A percentile compares a stretch with the other conserved stretches of the same genome.
These are phyloP conservation scores for Tausonia pullulans DNA, from an alignment of 1,284 basidiomycete genomes.

Conservation along the genomic window DNA sequence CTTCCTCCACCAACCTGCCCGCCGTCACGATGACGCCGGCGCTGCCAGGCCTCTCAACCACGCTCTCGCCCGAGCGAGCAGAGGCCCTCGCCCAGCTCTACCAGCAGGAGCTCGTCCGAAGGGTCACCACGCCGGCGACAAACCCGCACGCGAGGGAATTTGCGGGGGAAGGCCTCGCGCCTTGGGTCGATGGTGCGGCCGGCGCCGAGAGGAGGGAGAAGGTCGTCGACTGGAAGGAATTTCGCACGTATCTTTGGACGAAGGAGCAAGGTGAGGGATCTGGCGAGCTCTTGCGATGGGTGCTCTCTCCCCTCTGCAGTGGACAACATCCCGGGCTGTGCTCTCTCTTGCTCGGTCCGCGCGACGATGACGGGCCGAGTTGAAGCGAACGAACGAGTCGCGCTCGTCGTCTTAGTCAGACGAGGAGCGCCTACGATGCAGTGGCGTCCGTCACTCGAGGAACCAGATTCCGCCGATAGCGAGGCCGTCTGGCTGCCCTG, in stretches of 20 bases:
- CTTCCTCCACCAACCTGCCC: not conserved
- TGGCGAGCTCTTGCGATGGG: too few relatives aligned
- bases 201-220: slow-evolving; percentile 22
- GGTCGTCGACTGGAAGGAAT: slow-evolving; percentile 60
- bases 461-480: too few relatives aligned
- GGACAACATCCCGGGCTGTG: too few relatives aligned
- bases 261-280: slow-evolving; percentile 57
- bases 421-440: too few relatives aligned
- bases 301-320: too few relatives aligned
- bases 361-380: too few relatives aligned
- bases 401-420: not conserved
- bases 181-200: slow-evolving; percentile 10
- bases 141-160: slow-evolving; percentile 26
- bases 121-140: slow-evolving; percentile 32
- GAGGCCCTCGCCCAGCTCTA: slow-evolving; percentile 58
- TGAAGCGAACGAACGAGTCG: slow-evolving; percentile 17
- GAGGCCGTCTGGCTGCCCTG: too few relatives aligned
- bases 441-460: too few relatives aligned
- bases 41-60: slow-evolving; percentile 2
- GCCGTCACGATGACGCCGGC: not conserved
- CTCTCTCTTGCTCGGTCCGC: too few relatives aligned
- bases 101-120: slow-evolving; percentile 59
- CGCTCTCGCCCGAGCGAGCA: slow-evolving; percentile 55
- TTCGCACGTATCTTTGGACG: slow-evolving; percentile 59
- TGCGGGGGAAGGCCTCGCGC: slow-evolving; percentile 17